Conservation (phyloP, 257 asterid species). For the Solanum bukasovii region DNA sequence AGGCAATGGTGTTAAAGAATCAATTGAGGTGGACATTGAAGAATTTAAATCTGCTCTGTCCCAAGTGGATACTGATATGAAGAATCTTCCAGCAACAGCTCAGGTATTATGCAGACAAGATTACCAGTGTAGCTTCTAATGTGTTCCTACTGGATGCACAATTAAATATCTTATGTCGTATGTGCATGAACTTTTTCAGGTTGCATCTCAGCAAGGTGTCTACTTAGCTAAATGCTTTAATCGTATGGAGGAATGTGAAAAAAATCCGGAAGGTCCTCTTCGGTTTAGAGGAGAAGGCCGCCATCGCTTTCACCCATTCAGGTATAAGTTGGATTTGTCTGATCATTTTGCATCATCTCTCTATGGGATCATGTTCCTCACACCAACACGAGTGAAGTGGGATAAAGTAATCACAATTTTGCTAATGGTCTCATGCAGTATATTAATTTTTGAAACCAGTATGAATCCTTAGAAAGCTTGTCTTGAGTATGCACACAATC, state of each 20-base stretch:
- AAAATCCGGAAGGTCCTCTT: conserved; percentile 87
- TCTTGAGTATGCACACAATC: background rate
- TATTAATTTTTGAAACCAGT: background rate
- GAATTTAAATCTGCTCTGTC: conserved; percentile 82
- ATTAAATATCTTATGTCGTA: background rate
- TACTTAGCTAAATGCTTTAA: conserved; percentile 91
- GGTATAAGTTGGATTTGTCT: conserved; percentile 29
- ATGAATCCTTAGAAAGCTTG: background rate
- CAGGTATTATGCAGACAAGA: conserved; percentile 39
- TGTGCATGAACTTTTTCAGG: conserved; percentile 27
- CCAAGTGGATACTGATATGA: conserved; percentile 81
- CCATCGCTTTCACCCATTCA: conserved; percentile 88
- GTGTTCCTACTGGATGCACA: background rate
- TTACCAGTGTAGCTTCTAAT: background rate
- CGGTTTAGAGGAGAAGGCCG: conserved; percentile 96
- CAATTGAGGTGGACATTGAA: conserved; percentile 71
- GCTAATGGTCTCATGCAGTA: background rate
- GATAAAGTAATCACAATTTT: background rate
- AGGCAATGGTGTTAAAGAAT: conserved; percentile 44
- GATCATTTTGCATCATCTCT: background rate
- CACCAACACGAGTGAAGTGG: background rate
- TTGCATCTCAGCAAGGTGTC: conserved; percentile 95
- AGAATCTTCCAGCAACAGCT: conserved; percentile 97
- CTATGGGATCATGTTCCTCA: background rate
- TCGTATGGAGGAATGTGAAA: conserved; percentile 83